Evolutionary conservation across 805 yeast species (phyloP), one percentile per base, ranked within the genome.

Genomic region (Kluyveromyces siamensis): DNA sequence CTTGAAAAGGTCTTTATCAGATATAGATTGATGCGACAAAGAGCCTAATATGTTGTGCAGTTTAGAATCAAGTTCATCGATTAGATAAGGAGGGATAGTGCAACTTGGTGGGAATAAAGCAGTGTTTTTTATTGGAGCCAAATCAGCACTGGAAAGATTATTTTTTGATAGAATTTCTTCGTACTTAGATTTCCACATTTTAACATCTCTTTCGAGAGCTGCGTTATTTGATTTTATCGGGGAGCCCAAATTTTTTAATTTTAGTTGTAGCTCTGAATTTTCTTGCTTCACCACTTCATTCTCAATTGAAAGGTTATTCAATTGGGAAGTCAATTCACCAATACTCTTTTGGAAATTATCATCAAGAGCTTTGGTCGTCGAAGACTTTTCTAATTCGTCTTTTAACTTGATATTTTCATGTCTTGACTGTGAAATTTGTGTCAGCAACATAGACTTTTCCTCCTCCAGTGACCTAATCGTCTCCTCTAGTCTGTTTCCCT

Each of bases 401-500:
- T 49, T 52, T 14, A 62, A 53, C 8, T 58, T 57, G 6, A 44
- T 41, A 9, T 52, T 41, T 38, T 61, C 63, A 8, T 50, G 40
- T 41, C 61, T 59, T 47, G 52, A 55, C 30, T 53, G 65, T 45
- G 50, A 66, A 46, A 57, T 53, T 52, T 57, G 65, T 2, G 57
- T 53, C 38, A 52, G 60, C 25, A 63, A 49, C n/a, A 56, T 38
- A 2, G 55, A 21, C 47, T 58, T 64, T 39, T 62, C 57, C 19
- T 57, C 52, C 51, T 73, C 74, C 21, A 73, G 61, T 10, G 61
- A 60, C 2, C 74, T 65, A 21, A 74, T 73, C 40, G 64, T 63
- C 13, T 56, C 53, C 51, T 79, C 83, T 75, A 76, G 72, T 51
- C 75, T 70, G 17, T 74, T 66, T 39, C 77, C 74, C 55, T 76